Base-by-base conservation (phyloP, 768 basidiomycete species). In the Macrocybe gigantea region DNA sequence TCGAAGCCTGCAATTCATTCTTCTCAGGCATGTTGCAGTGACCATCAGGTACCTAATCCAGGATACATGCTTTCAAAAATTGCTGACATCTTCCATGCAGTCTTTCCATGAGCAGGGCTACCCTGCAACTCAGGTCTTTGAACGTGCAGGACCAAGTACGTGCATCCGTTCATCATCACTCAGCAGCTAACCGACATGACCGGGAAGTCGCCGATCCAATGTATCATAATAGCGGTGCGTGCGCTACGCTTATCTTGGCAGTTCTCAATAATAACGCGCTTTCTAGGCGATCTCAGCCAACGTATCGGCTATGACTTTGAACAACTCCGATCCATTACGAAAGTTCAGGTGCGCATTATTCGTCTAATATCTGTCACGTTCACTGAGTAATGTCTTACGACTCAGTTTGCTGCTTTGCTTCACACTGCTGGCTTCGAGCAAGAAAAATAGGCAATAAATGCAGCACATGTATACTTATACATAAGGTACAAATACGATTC, bases 101-200 rank as follows among this genome's bases (percentile, higher is more conserved):
- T 83, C 85, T 33, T 90, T 91, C 78, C 77, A 85, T 51, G 69
- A 83, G 45, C 82, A 85, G 58, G 93, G 92, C 11, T 94, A 83
- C 72, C 82, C 92, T 6, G 78, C 93, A 0, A 89, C 89, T 0
- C 86, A 90, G 55, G 79, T 95, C 12, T 95, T 93, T 58, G 93
- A 94, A 59, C 82, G 90, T 39, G 87, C 84, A 0, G 92, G 90
- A 5, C 80, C 78, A 7, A 80, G 79, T 82, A 56, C 46, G 77
- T 64, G n/a, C 22, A 40, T 31, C 10, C 45, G 22, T 22, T 53
- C 29, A 33, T 44, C 35, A 15, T 41, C 22, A n/a, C 6, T 30
- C 5, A 7, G 35, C 30, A 42, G 43, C 7, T 41, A 34, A n/a
- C 32, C 49, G 47, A 44, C 44, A 47, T 36, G 22, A 44, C 49